Base-by-base conservation (phyloP, 805 yeast species). In the Lipomyces lipofer region DNA sequence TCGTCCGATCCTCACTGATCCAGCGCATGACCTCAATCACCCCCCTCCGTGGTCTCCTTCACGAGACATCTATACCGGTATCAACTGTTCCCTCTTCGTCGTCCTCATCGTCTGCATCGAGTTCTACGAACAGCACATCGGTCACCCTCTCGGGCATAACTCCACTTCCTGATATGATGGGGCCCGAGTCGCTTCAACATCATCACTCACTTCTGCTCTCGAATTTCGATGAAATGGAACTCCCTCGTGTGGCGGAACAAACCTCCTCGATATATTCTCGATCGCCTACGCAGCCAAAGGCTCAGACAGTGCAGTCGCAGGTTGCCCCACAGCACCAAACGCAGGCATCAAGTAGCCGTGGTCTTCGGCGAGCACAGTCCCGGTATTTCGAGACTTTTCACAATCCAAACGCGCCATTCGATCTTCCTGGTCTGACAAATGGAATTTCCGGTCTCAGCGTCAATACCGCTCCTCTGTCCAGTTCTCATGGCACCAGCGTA, bases 321-420 rank as follows among this genome's bases (percentile, higher is more conserved):
- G 30, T 24, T 5, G 30, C 29, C 35, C 49, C 36, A 29, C 50
- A 46, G 44, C 47, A 47, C 19, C 42, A 43, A 19, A 22, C 4
- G 22, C 36, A 9, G 19, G 25, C 42, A 15, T 19, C 5, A 15
- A 27, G 49, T 22, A 24, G 13, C 28, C 33, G 27, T 30, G 39
- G 21, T 35, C 35, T 49, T 4, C 51, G 56, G 17, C 38, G 59
- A 0, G 50, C 59, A n/a, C 59, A 51, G 43, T 55, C 59, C 6
- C 46, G 59, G 13, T 49, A 55, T 30, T 55, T 55, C 38, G 59
- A 55, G 7, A 32, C 52, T 5, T 35, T 43, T 28, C 19, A 29
- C 33, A 49, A 28, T 19, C 28, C 49, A 25, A 22, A 19, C 9
- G 17, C 24, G 9, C 29, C 30, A 10, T 21, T 47, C 21, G 51